Conservation (phyloP, 1,139 yeast genomes). For the Yamadazyma pseudoaaseri region DNA sequence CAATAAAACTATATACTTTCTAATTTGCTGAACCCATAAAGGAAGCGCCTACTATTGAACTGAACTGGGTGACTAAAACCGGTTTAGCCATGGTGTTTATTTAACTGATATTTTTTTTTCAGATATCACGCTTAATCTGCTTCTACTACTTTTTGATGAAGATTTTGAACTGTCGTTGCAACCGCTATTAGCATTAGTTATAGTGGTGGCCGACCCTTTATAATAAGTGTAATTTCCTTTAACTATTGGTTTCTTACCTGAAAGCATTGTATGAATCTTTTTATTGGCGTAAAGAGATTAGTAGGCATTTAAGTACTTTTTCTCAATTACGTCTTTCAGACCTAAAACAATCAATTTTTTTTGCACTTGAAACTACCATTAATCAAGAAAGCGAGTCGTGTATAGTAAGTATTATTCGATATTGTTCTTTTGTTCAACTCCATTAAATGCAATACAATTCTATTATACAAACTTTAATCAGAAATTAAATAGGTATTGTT, state of each 20-base stretch:
- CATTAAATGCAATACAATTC: neutral
- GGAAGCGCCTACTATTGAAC: too few relatives aligned
- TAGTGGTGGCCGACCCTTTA: slow-evolving; percentile 8
- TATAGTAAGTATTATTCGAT: neutral
- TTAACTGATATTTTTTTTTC: slow-evolving; percentile 3
- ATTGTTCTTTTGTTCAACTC: neutral
- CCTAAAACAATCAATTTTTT: slow-evolving; percentile 1
- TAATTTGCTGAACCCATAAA: too few relatives aligned
- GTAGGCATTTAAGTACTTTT: slow-evolving; percentile 3
- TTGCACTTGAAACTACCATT: slow-evolving; percentile 2
- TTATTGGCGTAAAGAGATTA: neutral
- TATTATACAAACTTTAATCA: neutral
- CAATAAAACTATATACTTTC: too few relatives aligned
- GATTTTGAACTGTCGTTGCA: neutral
- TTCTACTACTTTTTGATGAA: too few relatives aligned
- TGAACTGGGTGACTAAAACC: too few relatives aligned
- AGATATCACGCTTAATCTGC: slow-evolving; percentile 1
- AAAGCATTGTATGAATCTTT: neutral
- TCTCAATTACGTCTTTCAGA: neutral
- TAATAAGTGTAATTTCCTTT: slow-evolving; percentile 11
- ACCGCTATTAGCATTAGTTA: slow-evolving; percentile 10
- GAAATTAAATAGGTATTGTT: too few relatives aligned
- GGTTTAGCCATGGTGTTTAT: too few relatives aligned
- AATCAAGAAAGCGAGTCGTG: neutral
- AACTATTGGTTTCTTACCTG: slow-evolving; percentile 7